Conservation (phyloP, 2,329 filamentous ascomycete genomes). For the Botrytis deweyae region DNA sequence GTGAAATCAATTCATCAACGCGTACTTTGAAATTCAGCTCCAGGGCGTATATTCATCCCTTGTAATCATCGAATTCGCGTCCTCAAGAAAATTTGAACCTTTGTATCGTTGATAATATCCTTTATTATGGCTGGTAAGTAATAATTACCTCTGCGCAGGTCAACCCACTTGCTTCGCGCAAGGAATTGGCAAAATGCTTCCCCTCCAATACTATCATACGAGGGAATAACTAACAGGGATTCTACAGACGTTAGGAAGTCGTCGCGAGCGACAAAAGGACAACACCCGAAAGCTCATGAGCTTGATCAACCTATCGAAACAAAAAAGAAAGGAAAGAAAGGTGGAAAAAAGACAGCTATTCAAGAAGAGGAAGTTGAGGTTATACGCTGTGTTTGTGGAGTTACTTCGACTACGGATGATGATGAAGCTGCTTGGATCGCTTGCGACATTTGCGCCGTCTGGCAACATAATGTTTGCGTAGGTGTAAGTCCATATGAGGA, state of each 20-base stretch:
- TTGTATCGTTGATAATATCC: conserved; percentile 27
- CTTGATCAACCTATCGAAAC: conserved; percentile 59
- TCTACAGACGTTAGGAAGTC: conserved; percentile 65
- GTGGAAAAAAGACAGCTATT: conserved; percentile 53
- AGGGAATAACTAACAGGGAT: conserved; percentile 30
- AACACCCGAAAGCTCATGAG: conserved; percentile 85
- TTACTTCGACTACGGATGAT: conserved; percentile 80
- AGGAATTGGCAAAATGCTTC: conserved; percentile 5
- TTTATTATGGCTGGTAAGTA: conserved; percentile 61
- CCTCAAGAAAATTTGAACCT: conserved; percentile 32
- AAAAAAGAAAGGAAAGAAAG: conserved; percentile 51
- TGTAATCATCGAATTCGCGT: conserved; percentile 31
- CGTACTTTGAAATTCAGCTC: conserved; percentile 35
- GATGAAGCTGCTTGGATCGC: conserved; percentile 91
- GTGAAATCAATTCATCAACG: conserved; percentile 34
- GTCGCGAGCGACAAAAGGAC: conserved; percentile 92
- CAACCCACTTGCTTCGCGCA: conserved; percentile 1
- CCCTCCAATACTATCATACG: background rate
- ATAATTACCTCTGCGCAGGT: conserved; percentile 21
- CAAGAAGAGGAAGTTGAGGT: conserved; percentile 54
- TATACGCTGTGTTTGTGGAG: conserved; percentile 91
- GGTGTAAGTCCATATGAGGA: conserved; percentile 74
- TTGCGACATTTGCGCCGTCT: conserved; percentile 87
- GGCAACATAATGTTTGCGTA: conserved; percentile 98
- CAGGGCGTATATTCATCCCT: conserved; percentile 28